Evolutionary conservation across 768 basidiomycete species (phyloP).

Genomic region (Tulasnella sp.): DNA sequence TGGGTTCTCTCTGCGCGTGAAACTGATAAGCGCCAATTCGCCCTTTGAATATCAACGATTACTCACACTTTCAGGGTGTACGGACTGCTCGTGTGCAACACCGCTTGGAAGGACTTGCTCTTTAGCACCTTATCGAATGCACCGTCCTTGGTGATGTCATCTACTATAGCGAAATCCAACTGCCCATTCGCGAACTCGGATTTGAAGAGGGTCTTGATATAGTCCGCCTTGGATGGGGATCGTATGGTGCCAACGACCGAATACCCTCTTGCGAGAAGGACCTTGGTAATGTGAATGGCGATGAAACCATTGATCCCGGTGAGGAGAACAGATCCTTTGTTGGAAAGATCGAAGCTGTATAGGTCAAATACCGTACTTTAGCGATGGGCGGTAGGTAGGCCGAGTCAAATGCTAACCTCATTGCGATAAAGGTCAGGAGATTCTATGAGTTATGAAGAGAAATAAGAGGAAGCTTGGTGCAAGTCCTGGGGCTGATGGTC

Average conservation of each 20-base stretch:
- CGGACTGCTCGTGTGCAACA: conserved; percentile 12
- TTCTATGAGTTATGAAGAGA: too few species aligned
- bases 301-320: conserved; percentile 53
- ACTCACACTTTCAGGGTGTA: conserved; percentile 8
- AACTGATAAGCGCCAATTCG: neutral
- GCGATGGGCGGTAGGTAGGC: too few species aligned
- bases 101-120: conserved; percentile 4
- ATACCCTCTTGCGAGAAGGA: conserved; percentile 37
- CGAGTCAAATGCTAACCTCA: too few species aligned
- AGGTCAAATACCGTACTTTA: too few species aligned
- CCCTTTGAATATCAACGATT: neutral
- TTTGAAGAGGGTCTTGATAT: neutral
- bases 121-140: conserved; percentile 10
- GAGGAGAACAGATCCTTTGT: conserved; percentile 33
- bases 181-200: neutral
- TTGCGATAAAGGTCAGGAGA: too few species aligned
- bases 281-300: conserved; percentile 47
- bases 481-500: too few species aligned
- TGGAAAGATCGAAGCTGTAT: too few species aligned
- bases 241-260: conserved; percentile 10
- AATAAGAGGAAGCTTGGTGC: too few species aligned
- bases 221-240: conserved; percentile 4
- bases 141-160: conserved; percentile 2
- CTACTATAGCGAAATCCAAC: conserved; percentile 2
- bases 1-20: neutral